phyloP scores from a whole-genome alignment of 2,329 filamentous ascomycete species.

The Colletotrichum sublineola region DNA sequence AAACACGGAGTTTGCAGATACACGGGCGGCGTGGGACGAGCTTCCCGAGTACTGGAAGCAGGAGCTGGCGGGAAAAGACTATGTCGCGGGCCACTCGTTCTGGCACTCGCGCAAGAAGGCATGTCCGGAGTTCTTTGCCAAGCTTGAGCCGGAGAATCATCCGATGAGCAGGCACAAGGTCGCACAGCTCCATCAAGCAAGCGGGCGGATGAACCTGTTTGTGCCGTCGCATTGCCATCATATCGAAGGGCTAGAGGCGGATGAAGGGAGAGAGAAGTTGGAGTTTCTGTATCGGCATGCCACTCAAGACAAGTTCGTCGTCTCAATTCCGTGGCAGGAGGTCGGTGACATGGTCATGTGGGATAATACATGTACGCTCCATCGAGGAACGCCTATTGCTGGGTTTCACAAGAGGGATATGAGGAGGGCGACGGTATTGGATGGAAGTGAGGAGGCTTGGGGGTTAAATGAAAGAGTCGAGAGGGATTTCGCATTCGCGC shows the following conservation, averaged over 20 bases:
- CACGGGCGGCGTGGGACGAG: conserved; percentile 63
- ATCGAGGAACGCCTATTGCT: conserved; percentile 63
- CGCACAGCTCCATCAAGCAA: conserved; percentile 64
- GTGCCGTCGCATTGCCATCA: conserved; percentile 67
- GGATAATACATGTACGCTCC: conserved; percentile 71
- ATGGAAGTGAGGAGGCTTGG: conserved; percentile 54
- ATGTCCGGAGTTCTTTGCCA: conserved; percentile 61
- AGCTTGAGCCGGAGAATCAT: conserved; percentile 56
- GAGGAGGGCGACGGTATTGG: conserved; percentile 69
- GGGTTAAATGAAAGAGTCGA: conserved; percentile 50
- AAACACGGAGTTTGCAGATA: conserved; percentile 67
- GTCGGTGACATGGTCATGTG: conserved; percentile 67
- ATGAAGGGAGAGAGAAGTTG: conserved; percentile 54
- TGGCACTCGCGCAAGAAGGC: conserved; percentile 66
- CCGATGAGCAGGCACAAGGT: conserved; percentile 62
- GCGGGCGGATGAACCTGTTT: conserved; percentile 66
- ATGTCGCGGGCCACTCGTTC: conserved; percentile 64
- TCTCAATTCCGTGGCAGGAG: conserved; percentile 62
- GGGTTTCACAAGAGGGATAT: conserved; percentile 65
- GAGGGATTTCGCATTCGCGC: conserved; percentile 28
- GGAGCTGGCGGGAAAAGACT: conserved; percentile 55
- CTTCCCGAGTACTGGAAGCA: conserved; percentile 53
- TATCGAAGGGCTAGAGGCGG: conserved; percentile 57
- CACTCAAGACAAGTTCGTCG: conserved; percentile 60
- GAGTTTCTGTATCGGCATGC: conserved; percentile 61